Base-by-base conservation (phyloP, 1,284 basidiomycete species). In the Cryptococcus floricola region DNA sequence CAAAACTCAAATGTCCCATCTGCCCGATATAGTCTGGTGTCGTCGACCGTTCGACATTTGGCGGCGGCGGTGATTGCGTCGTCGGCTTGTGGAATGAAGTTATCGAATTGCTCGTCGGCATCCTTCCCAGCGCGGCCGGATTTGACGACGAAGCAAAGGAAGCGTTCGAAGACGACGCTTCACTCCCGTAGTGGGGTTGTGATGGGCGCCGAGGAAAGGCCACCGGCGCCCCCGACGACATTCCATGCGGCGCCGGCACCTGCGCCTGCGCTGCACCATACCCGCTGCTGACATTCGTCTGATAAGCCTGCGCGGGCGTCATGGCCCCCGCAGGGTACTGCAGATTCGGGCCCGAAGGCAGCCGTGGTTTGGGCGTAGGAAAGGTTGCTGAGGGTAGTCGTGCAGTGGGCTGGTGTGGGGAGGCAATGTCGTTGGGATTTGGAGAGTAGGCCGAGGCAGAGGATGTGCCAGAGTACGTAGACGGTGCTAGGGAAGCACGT, bases 381-480 rank as follows among this genome's bases (percentile, higher is more conserved):
- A 47, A 45, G 14, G 53, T 43, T 54, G 34, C 54, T n/a, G 37
- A n/a, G 41, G 19, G 53, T 19, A 66, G 38, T n/a, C 65, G 62
- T 16, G 50, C 50, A 7, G 57, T 52, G 1, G 56, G 65, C 34
- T 2, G 66, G 63, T 3, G 59, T 50, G 10, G 57, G 28, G 46
- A 31, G 25, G n/a, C 5, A 34, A 10, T 34, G 31, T 34, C 42
- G 52, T 66, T 57, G 34, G 63, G 64, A 44, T 64, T 67, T n/a
- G 67, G 68, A 14, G 64, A 63, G 39, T 67, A 70, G 39, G 50
- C 64, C 1, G 65, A 63, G 13, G 62, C 56, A 6, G 65, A 58
- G 4, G 67, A 65, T n/a, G 57, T 58, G 23, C 58, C 58, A 5
- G 69, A 69, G 45, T 69, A 66, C 5, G 58, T 67, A 7, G 69